phyloP scores from a whole-genome alignment of 192 early-diverging fungal species.

The Backusella morwellensis region DNA sequence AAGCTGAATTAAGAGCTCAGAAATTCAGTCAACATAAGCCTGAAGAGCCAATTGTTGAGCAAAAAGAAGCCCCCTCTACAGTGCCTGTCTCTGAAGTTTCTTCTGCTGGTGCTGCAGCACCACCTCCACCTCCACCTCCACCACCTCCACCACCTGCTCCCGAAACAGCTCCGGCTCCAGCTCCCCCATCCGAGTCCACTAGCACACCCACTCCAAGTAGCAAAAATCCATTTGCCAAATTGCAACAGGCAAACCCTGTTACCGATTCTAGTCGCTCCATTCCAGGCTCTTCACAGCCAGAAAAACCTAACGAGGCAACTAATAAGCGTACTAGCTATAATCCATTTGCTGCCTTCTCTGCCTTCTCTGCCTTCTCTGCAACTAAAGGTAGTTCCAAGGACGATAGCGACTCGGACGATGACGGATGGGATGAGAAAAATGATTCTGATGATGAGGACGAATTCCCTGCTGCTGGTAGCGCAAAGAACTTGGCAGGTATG shows the following conservation, averaged over 20 bases:
- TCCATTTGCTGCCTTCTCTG: constrained; percentile 39
- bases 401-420: constrained; percentile 27
- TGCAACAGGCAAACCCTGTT: background rate
- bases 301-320: constrained; percentile 10
- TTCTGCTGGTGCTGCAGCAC: background rate
- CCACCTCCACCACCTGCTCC: constrained; percentile 10
- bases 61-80: background rate
- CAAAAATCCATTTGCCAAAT: constrained; percentile 42
- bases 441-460: constrained; percentile 30
- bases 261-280: background rate
- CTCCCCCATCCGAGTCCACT: background rate
- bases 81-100: background rate
- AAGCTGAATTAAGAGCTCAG: constrained; percentile 1
- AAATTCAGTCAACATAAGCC: constrained; percentile 5
- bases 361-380: constrained; percentile 20
- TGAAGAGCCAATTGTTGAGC: background rate
- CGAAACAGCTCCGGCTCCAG: background rate
- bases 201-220: background rate
- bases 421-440: constrained; percentile 36
- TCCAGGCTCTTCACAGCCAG: background rate
- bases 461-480: constrained; percentile 33
- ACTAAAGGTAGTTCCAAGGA: constrained; percentile 1
- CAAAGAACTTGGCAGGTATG: constrained; percentile 33
- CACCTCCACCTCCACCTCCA: constrained; percentile 13
- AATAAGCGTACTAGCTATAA: constrained; percentile 39